Conservation (phyloP, 345 rosid genomes). For the Iberis pinnata region DNA sequence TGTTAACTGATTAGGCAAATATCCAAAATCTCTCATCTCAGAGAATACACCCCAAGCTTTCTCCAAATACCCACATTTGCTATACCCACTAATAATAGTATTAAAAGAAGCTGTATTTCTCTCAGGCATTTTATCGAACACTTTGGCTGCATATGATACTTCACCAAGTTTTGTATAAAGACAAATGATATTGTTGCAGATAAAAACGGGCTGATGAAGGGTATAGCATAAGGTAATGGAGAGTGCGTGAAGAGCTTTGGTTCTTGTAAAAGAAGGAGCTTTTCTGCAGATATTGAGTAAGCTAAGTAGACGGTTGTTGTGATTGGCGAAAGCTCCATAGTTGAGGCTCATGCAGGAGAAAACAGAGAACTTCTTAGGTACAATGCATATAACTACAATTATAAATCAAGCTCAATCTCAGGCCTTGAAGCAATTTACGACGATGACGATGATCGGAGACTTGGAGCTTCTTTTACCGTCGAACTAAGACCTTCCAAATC, state of each 20-base stretch:
- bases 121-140: conserved; percentile 62
- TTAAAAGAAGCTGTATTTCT: conserved; percentile 57
- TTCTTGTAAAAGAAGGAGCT: conserved; percentile 39
- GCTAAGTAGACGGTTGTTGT: conserved; percentile 37
- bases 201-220: conserved; percentile 41
- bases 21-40: conserved; percentile 45
- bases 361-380: neutral
- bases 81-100: conserved; percentile 42
- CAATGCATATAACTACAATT: neutral
- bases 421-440: neutral
- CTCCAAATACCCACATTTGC: conserved; percentile 34
- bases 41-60: conserved; percentile 41
- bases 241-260: conserved; percentile 67
- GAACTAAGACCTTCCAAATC: neutral
- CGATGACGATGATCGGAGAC: no score
- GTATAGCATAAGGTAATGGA: conserved; percentile 38
- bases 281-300: conserved; percentile 43
- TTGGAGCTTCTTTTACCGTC: no score
- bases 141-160: conserved; percentile 35
- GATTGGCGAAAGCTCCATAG: conserved; percentile 33
- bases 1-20: conserved; percentile 44
- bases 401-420: conserved; percentile 1
- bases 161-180: conserved; percentile 33
- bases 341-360: conserved; percentile 40
- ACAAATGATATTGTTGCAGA: conserved; percentile 52